A percentile compares a stretch with the other conserved stretches of the same genome.
phyloP scores from a whole-genome alignment of 2,329 filamentous ascomycete species.

The Tolypocladium nubicola region DNA sequence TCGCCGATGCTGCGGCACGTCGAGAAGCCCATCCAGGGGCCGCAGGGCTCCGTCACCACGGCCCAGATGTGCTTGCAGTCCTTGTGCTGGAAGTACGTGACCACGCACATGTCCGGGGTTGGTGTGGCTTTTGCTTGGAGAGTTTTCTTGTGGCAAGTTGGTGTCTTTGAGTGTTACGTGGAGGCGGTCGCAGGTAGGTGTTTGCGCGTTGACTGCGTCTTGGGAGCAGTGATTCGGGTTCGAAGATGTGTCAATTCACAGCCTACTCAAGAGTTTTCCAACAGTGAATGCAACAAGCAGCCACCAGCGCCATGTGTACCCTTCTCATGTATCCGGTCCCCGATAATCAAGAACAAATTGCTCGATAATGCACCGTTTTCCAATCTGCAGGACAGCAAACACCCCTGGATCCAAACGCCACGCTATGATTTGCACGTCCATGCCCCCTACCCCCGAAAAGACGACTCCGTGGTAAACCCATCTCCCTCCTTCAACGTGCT shows the following conservation, averaged over 20 bases:
- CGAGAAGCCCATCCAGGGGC: slow-evolving; percentile 37
- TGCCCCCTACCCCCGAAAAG: slow-evolving; percentile 10
- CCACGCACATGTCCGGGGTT: slow-evolving; percentile 31
- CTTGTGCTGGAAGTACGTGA: slow-evolving; percentile 37
- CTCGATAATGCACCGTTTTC: neutral
- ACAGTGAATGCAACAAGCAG: neutral
- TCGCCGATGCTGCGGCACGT: slow-evolving; percentile 33
- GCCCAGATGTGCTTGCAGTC: slow-evolving; percentile 43
- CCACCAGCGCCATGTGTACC: neutral
- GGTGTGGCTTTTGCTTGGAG: too few species aligned
- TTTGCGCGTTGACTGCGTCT: neutral
- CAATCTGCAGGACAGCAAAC: neutral
- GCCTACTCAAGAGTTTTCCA: neutral
- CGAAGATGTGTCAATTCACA: neutral
- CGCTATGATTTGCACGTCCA: neutral
- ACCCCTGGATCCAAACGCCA: neutral
- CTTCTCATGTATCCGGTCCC: neutral
- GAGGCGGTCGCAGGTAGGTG: neutral
- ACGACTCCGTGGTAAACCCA: slow-evolving; percentile 18
- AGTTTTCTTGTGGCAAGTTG: neutral
- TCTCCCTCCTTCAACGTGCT: slow-evolving; percentile 17
- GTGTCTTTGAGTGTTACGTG: neutral
- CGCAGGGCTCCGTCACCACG: slow-evolving; percentile 34
- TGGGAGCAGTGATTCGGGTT: neutral
- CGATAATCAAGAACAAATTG: too few species aligned